A percentile compares a stretch with the other conserved stretches of the same genome.
Evolutionary conservation across 1,284 basidiomycete species (phyloP).

Genomic region (Sanghuangporus baumii): DNA sequence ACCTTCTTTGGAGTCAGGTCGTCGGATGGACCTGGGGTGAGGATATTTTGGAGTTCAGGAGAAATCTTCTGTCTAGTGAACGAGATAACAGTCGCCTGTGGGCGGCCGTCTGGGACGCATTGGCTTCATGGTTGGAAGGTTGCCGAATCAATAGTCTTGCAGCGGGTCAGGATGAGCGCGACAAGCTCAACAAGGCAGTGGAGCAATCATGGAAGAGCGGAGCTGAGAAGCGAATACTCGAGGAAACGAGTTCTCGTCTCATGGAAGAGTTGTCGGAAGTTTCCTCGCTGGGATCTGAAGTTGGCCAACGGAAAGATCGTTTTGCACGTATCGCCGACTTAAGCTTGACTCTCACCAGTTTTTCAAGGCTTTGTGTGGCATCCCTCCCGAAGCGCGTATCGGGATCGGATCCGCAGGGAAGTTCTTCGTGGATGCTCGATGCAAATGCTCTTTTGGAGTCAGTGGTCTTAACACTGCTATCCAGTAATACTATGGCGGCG

Average conservation of each 20-base stretch:
- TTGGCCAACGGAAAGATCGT: not conserved
- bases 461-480: not conserved
- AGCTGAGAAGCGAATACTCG: conserved; percentile 32
- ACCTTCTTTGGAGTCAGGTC: conserved; percentile 87
- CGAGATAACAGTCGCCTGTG: conserved; percentile 29
- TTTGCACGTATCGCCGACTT: not conserved
- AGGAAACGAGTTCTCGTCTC: conserved; percentile 26
- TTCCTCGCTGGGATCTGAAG: not conserved
- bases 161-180: conserved; percentile 60
- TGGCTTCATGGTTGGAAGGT: conserved; percentile 72
- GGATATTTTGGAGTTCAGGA: conserved; percentile 38
- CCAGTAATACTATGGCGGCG: not conserved
- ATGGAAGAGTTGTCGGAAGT: conserved; percentile 25
- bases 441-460: not conserved
- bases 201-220: conserved; percentile 16
- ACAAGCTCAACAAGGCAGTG: conserved; percentile 26
- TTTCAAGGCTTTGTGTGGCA: conserved; percentile 6
- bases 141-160: conserved; percentile 62
- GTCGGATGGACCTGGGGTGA: conserved; percentile 69
- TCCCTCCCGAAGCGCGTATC: not conserved
- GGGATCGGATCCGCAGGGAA: not conserved
- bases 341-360: not conserved
- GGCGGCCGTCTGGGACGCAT: conserved; percentile 48
- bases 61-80: conserved; percentile 26
- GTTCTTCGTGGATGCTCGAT: conserved; percentile 1